phyloP scores from a whole-genome alignment of 805 yeast genomes.

The Saccharomycopsis microspora region DNA sequence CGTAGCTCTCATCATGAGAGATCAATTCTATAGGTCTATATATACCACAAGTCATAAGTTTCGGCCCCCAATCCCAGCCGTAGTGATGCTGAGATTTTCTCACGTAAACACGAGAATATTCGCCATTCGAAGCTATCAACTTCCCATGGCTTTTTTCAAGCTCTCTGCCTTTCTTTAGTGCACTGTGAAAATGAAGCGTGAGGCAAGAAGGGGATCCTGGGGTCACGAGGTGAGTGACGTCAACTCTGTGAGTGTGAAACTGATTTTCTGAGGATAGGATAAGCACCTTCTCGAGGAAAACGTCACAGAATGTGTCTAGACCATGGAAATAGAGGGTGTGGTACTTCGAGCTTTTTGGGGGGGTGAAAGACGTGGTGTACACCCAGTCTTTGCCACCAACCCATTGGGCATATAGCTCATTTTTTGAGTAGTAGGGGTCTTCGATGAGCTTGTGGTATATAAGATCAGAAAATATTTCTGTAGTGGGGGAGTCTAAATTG shows the following conservation, averaged over 20 bases:
- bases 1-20: constrained; percentile 18
- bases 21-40: constrained; percentile 27
- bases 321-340: constrained; percentile 30
- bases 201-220: constrained; percentile 14
- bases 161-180: constrained; percentile 27
- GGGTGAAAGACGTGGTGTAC: constrained; percentile 23
- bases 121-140: constrained; percentile 23
- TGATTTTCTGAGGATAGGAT: constrained; percentile 31
- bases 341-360: neutral
- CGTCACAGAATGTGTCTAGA: constrained; percentile 24
- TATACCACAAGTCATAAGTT: constrained; percentile 29
- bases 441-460: constrained; percentile 27
- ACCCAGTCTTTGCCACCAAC: constrained; percentile 41
- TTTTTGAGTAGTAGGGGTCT: constrained; percentile 34
- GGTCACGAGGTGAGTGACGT: constrained; percentile 19
- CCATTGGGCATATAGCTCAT: constrained; percentile 38
- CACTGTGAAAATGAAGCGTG: constrained; percentile 28
- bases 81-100: constrained; percentile 44
- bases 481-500: constrained; percentile 1
- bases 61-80: constrained; percentile 51
- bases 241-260: constrained; percentile 28
- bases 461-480: constrained; percentile 34
- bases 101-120: constrained; percentile 30
- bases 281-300: constrained; percentile 27
- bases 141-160: constrained; percentile 6